Evolutionary conservation across 768 basidiomycete species (phyloP).

Genomic region (Mycena rebaudengoi): DNA sequence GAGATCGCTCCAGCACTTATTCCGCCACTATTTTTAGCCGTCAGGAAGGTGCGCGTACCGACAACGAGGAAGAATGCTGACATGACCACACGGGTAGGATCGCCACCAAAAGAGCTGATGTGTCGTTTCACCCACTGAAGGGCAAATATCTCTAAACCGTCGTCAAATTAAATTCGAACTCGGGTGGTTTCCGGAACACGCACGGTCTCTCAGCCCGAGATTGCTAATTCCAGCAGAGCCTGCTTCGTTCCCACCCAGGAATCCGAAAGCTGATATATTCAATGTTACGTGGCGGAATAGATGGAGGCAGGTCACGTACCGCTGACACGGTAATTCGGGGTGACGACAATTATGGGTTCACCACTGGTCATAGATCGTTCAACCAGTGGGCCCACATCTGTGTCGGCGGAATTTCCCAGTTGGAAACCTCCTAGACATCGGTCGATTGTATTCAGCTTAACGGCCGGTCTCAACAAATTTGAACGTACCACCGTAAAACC

Average conservation of each 20-base stretch:
- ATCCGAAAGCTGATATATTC: slow-evolving; percentile 20
- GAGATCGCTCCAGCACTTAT: slow-evolving; percentile 18
- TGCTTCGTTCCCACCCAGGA: slow-evolving; percentile 19
- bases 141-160: slow-evolving; percentile 12
- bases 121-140: slow-evolving; percentile 16
- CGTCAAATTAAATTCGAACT: background rate
- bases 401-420: background rate
- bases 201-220: slow-evolving; percentile 26
- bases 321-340: slow-evolving; percentile 11
- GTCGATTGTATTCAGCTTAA: background rate
- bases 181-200: background rate
- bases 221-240: slow-evolving; percentile 20
- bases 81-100: slow-evolving; percentile 12
- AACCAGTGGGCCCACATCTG: background rate
- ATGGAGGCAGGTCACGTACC: too few species aligned
- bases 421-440: background rate
- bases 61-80: background rate
- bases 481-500: slow-evolving; percentile 15
- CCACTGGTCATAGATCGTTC: background rate
- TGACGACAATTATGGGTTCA: slow-evolving; percentile 2
- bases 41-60: too few species aligned
- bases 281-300: too few species aligned
- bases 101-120: slow-evolving; percentile 9
- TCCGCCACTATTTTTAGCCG: slow-evolving; percentile 2
- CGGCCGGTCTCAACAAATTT: background rate